Evolutionary conservation across 257 asterid genomes (phyloP).

Genomic region (Cordia subcordata): DNA sequence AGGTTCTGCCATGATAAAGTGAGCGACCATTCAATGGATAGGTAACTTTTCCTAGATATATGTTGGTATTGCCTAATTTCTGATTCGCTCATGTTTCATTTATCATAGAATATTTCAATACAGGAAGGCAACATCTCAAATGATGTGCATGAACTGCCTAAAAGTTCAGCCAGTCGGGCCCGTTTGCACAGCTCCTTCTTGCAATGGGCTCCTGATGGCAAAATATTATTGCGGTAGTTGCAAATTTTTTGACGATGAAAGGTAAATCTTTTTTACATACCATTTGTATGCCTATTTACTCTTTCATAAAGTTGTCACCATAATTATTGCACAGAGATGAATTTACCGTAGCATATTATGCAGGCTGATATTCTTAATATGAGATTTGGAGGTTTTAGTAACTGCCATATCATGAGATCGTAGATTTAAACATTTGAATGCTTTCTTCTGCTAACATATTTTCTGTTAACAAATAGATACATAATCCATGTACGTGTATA

Average conservation of each 20-base stretch:
- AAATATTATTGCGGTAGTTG: slow-evolving; percentile 94
- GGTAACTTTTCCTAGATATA: slow-evolving; percentile 36
- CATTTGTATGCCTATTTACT: neutral
- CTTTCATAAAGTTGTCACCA: too few species aligned
- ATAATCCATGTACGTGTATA: too few species aligned
- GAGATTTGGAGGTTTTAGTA: too few species aligned
- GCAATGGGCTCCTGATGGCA: slow-evolving; percentile 77
- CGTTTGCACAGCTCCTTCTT: slow-evolving; percentile 65
- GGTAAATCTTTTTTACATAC: slow-evolving; percentile 37
- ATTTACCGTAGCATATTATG: too few species aligned
- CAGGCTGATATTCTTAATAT: too few species aligned
- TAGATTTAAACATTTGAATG: too few species aligned
- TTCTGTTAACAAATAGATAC: too few species aligned
- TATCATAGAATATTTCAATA: slow-evolving; percentile 14
- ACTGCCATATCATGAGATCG: too few species aligned
- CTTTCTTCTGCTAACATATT: too few species aligned
- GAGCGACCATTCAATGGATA: slow-evolving; percentile 96
- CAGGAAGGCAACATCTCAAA: slow-evolving; percentile 95
- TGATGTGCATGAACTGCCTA: slow-evolving; percentile 97
- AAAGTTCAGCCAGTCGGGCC: slow-evolving; percentile 81
- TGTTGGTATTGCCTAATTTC: neutral
- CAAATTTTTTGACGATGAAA: slow-evolving; percentile 90
- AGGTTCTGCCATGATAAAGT: slow-evolving; percentile 97
- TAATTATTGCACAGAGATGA: too few species aligned
- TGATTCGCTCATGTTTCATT: neutral